phyloP scores from a whole-genome alignment of 208 protist species.

The Wallacemonas rigidus region DNA sequence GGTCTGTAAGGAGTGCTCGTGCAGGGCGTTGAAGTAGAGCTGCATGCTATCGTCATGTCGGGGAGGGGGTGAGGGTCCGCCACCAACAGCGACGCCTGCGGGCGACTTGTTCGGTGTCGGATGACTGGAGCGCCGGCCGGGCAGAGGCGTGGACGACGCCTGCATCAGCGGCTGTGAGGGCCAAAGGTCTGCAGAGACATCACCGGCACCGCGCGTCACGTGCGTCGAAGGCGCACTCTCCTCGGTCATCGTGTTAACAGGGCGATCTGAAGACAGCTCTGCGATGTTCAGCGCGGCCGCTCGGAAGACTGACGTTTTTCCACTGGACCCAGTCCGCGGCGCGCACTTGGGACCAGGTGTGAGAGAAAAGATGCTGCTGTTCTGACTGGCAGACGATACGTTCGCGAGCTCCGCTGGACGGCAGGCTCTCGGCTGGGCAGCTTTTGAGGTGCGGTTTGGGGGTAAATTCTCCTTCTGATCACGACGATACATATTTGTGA shows the following conservation, averaged over 20 bases:
- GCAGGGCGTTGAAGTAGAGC: background rate
- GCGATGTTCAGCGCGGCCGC: background rate
- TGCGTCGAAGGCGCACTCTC: too few relatives aligned
- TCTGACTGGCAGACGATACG: conserved; percentile 1
- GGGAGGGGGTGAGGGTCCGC: too few relatives aligned
- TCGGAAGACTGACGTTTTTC: too few relatives aligned
- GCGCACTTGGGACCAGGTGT: conserved; percentile 4
- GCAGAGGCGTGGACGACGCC: background rate
- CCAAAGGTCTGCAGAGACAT: background rate
- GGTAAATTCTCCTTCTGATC: conserved; percentile 45
- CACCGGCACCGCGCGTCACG: too few relatives aligned
- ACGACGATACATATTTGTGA: conserved; percentile 33
- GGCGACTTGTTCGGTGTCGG: background rate
- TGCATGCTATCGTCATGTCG: conserved; percentile 12
- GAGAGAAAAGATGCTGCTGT: conserved; percentile 6
- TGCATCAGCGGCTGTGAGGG: background rate
- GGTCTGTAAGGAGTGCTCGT: background rate
- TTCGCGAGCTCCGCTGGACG: background rate
- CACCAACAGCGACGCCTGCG: background rate
- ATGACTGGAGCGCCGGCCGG: background rate
- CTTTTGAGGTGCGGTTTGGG: background rate
- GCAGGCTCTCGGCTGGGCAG: background rate
- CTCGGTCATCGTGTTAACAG: background rate
- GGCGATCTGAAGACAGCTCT: background rate
- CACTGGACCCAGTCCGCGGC: too few relatives aligned